Conservation (phyloP, 805 yeast species). For the Candida patagonica region DNA sequence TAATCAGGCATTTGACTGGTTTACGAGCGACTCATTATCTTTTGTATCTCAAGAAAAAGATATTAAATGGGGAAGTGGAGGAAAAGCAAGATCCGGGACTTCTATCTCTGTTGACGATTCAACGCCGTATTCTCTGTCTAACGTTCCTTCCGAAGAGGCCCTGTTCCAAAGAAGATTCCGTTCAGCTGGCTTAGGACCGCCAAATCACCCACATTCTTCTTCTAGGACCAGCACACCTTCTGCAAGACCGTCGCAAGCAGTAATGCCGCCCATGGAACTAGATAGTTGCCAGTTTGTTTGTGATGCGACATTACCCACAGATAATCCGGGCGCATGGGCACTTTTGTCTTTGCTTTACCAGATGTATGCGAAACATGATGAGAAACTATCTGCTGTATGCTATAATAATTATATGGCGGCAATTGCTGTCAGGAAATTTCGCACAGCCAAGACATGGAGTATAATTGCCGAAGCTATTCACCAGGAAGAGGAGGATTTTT, state of each 20-base stretch:
- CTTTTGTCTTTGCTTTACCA: slow-evolving; percentile 16
- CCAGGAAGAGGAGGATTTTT: slow-evolving; percentile 24
- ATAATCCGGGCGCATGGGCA: slow-evolving; percentile 16
- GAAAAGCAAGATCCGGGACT: neutral
- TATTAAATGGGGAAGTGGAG: neutral
- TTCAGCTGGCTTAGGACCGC: too few species aligned
- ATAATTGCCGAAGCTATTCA: slow-evolving; percentile 42
- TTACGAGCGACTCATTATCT: slow-evolving; percentile 39
- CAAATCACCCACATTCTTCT: too few species aligned
- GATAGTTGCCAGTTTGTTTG: slow-evolving; percentile 12
- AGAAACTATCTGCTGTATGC: slow-evolving; percentile 46
- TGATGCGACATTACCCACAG: slow-evolving; percentile 8
- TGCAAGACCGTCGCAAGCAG: neutral
- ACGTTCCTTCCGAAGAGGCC: too few species aligned
- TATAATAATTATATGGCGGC: slow-evolving; percentile 46
- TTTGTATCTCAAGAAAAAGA: slow-evolving; percentile 41
- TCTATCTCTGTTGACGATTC: too few species aligned
- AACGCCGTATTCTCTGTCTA: too few species aligned
- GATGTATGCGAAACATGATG: slow-evolving; percentile 35
- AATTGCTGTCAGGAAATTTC: slow-evolving; percentile 33
- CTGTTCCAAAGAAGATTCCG: too few species aligned
- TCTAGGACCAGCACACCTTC: neutral
- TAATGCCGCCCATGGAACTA: slow-evolving; percentile 1
- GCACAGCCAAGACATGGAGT: slow-evolving; percentile 60
- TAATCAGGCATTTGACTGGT: slow-evolving; percentile 50